Evolutionary conservation across 495 filamentous ascomycete genomes (phyloP).

Genomic region (Penicillium diatomitis): DNA sequence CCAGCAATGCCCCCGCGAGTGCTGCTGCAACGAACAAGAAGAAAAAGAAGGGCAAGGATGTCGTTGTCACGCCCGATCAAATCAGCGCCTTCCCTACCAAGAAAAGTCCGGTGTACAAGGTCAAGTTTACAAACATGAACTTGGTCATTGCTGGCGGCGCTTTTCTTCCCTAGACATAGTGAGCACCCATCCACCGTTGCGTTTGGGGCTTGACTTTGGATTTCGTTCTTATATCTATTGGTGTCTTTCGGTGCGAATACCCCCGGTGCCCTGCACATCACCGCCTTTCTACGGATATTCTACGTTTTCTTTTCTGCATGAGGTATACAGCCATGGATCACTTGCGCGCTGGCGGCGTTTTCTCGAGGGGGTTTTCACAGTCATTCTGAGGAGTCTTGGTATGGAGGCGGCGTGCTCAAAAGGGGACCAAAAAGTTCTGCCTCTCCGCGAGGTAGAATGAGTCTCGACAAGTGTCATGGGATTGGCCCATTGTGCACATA

Average conservation of each 20-base stretch:
- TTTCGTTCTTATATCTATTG: background rate
- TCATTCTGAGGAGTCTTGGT: no score
- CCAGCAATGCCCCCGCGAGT: constrained; percentile 25
- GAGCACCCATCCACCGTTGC: background rate
- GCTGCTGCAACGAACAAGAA: constrained; percentile 40
- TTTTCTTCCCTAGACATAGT: constrained; percentile 48
- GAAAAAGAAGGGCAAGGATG: constrained; percentile 78
- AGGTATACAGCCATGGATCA: background rate
- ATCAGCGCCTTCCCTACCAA: constrained; percentile 90
- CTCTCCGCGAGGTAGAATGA: no score
- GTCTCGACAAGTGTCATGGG: no score
- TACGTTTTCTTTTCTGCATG: background rate
- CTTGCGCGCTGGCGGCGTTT: no score
- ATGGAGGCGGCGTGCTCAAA: no score
- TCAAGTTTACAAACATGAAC: constrained; percentile 88
- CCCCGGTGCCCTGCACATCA: constrained; percentile 11
- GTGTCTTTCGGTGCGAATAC: constrained; percentile 21
- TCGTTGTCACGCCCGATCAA: constrained; percentile 83
- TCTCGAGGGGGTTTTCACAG: no score
- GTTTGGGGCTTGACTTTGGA: background rate
- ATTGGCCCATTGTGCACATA: no score
- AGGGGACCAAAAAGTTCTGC: no score
- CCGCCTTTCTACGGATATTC: constrained; percentile 2
- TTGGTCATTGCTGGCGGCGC: constrained; percentile 80
- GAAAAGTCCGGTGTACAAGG: constrained; percentile 90